phyloP scores from a whole-genome alignment of 768 basidiomycete species.

The Trametes coccinea region DNA sequence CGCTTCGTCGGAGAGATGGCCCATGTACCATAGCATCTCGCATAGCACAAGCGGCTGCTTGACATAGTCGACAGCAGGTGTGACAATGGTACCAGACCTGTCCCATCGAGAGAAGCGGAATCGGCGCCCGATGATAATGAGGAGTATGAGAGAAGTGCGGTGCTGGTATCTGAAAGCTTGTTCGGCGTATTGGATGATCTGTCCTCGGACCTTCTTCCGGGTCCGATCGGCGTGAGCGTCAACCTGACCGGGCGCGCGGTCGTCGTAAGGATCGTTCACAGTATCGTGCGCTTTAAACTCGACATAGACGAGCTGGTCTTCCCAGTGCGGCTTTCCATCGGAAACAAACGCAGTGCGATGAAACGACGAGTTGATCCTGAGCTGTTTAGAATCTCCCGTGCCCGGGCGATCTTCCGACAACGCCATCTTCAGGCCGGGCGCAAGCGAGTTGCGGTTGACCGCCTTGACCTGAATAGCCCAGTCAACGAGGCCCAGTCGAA shows the following conservation, averaged over 20 bases:
- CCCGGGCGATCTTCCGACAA: not conserved
- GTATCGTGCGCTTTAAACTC: slow-evolving; percentile 1
- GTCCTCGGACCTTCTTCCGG: not conserved
- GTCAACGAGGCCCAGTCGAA: too few relatives aligned
- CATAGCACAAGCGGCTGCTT: not conserved
- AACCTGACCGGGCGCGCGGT: not conserved
- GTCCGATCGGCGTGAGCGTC: not conserved
- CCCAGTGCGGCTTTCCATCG: slow-evolving; percentile 9
- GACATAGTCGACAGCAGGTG: slow-evolving; percentile 4
- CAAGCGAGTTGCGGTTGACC: too few relatives aligned
- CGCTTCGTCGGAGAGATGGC: not conserved
- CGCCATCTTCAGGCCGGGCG: too few relatives aligned
- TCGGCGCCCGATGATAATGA: not conserved
- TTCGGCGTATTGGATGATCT: not conserved
- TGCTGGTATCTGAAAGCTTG: not conserved
- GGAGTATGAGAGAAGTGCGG: not conserved
- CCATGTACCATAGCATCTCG: not conserved
- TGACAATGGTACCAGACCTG: slow-evolving; percentile 4
- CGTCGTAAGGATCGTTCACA: slow-evolving; percentile 1
- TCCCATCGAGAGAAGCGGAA: slow-evolving; percentile 11
- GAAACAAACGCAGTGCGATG: not conserved
- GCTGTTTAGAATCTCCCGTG: not conserved
- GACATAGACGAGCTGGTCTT: slow-evolving; percentile 6
- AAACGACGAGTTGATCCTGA: slow-evolving; percentile 5
- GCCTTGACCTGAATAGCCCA: too few relatives aligned